phyloP scores from a whole-genome alignment of 2,329 filamentous ascomycete species.

The Lomentospora prolificans region DNA sequence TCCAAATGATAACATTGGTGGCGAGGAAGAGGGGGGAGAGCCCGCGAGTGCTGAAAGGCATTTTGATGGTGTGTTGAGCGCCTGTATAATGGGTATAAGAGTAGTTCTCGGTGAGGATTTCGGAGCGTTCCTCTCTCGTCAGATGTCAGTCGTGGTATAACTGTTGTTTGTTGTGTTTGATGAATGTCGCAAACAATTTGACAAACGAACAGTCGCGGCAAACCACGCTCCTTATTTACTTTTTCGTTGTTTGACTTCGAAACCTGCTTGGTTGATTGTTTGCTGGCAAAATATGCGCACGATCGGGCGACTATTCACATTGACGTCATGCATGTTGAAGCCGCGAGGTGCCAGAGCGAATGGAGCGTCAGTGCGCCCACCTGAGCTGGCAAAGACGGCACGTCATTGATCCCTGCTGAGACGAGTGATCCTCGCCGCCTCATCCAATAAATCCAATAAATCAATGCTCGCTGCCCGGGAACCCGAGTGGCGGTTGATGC shows the following conservation, averaged over 20 bases:
- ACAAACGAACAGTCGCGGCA: too few species aligned
- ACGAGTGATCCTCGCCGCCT: neutral
- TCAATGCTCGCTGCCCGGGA: too few species aligned
- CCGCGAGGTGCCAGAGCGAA: neutral
- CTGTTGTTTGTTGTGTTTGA: too few species aligned
- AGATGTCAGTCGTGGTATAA: too few species aligned
- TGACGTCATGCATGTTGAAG: neutral
- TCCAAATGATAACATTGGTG: constrained; percentile 20
- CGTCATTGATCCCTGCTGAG: neutral
- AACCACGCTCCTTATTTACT: too few species aligned
- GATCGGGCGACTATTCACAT: too few species aligned
- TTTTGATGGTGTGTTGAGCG: neutral
- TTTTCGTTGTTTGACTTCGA: too few species aligned
- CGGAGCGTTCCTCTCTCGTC: neutral
- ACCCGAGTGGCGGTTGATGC: too few species aligned
- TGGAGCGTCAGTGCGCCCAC: neutral
- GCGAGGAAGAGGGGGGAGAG: constrained; percentile 18
- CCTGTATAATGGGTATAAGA: neutral
- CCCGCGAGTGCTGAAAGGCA: constrained; percentile 1
- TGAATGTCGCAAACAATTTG: too few species aligned
- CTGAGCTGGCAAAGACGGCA: neutral
- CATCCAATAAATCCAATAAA: neutral
- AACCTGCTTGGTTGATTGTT: too few species aligned
- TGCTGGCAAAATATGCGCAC: too few species aligned
- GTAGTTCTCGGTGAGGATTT: neutral